phyloP scores from a whole-genome alignment of 192 early-diverging fungal species.

The Coemansia sp. region DNA sequence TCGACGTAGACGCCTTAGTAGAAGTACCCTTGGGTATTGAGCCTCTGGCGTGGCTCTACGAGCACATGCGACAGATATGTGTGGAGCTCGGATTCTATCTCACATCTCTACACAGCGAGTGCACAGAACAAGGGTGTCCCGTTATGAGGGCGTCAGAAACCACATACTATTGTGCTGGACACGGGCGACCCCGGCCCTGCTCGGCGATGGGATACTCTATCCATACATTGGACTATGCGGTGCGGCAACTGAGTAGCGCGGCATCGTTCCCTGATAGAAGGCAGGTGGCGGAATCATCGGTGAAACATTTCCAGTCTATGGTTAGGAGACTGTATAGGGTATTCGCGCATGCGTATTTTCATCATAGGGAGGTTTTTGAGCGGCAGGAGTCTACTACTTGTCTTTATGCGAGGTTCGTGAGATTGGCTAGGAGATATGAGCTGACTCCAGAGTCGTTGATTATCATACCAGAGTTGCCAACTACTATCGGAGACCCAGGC shows the following conservation, averaged over 20 bases:
- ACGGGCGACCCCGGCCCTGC: slow-evolving; percentile 75
- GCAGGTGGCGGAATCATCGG: slow-evolving; percentile 52
- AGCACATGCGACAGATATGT: slow-evolving; percentile 89
- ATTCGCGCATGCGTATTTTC: slow-evolving; percentile 94
- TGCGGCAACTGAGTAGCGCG: slow-evolving; percentile 71
- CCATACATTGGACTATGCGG: slow-evolving; percentile 92
- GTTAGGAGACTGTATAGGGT: slow-evolving; percentile 93
- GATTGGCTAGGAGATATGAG: slow-evolving; percentile 63
- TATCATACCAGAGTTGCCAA: slow-evolving; percentile 65
- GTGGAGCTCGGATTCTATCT: slow-evolving; percentile 81
- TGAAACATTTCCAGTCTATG: slow-evolving; percentile 88
- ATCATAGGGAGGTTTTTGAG: slow-evolving; percentile 88
- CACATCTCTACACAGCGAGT: slow-evolving; percentile 71
- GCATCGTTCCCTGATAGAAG: slow-evolving; percentile 57
- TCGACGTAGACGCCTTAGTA: slow-evolving; percentile 64
- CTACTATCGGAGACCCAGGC: slow-evolving; percentile 4
- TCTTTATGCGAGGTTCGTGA: slow-evolving; percentile 74
- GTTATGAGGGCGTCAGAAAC: slow-evolving; percentile 94
- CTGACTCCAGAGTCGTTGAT: slow-evolving; percentile 70
- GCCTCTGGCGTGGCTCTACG: slow-evolving; percentile 78
- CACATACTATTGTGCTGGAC: slow-evolving; percentile 92
- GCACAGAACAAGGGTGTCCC: slow-evolving; percentile 74
- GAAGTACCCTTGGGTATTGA: slow-evolving; percentile 65
- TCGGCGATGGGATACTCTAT: slow-evolving; percentile 90
- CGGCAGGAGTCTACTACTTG: slow-evolving; percentile 77